Conservation (phyloP, 2,329 filamentous ascomycete genomes). For the Xylaria multiplex region DNA sequence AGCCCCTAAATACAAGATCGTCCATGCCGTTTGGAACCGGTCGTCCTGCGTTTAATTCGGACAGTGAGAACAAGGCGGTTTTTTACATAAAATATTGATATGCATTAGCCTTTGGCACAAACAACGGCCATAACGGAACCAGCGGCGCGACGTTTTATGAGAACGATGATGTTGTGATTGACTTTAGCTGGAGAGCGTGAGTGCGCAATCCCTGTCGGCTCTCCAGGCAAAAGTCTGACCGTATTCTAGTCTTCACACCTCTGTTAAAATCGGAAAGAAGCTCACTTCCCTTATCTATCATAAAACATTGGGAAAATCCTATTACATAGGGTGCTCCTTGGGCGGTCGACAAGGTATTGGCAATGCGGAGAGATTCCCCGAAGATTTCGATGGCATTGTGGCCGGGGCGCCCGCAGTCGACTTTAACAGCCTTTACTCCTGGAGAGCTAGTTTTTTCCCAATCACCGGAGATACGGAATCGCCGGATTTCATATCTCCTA, state of each 20-base stretch:
- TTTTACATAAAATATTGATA: not conserved
- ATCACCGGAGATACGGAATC: conserved; percentile 50
- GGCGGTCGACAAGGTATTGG: conserved; percentile 69
- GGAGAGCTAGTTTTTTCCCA: conserved; percentile 57
- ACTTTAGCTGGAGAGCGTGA: conserved; percentile 50
- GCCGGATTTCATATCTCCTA: conserved; percentile 42
- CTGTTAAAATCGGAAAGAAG: conserved; percentile 59
- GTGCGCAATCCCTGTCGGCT: not conserved
- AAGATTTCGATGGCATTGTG: conserved; percentile 68
- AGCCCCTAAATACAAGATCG: not conserved
- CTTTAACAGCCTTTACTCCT: conserved; percentile 50
- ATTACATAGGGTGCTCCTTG: conserved; percentile 68
- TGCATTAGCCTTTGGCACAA: conserved; percentile 54
- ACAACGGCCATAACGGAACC: conserved; percentile 61
- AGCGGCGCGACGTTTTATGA: conserved; percentile 48
- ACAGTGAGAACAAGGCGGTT: not conserved
- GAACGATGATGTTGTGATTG: conserved; percentile 51
- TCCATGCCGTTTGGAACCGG: not conserved
- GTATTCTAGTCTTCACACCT: conserved; percentile 55
- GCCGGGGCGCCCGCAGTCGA: conserved; percentile 58
- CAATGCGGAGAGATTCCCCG: conserved; percentile 62
- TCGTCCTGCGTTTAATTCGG: not conserved
- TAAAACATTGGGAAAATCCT: conserved; percentile 53
- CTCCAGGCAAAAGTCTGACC: conserved; percentile 41
- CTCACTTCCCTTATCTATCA: conserved; percentile 61